A percentile compares a stretch with the other conserved stretches of the same genome.
phyloP scores from a whole-genome alignment of 169 alveolate genomes.

The Plasmodium coatneyi region DNA sequence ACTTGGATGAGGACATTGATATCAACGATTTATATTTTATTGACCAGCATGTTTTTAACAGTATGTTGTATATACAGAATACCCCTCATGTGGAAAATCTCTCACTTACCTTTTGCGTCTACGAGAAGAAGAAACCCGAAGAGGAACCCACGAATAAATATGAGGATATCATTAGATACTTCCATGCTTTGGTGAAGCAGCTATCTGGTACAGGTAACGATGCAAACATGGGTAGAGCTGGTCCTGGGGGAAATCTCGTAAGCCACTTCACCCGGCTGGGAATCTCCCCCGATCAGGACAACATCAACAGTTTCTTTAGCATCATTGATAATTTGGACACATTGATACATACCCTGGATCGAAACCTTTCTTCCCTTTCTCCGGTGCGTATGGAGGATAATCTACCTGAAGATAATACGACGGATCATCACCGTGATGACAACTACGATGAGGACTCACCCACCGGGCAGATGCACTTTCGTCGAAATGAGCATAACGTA shows the following conservation, averaged over 20 bases:
- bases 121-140: slow-evolving; percentile 60
- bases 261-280: neutral
- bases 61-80: slow-evolving; percentile 77
- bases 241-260: neutral
- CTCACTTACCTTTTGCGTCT: slow-evolving; percentile 80
- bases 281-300: neutral
- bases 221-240: neutral
- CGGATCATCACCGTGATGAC: neutral
- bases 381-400: neutral
- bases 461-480: neutral
- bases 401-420: neutral
- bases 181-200: neutral
- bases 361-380: slow-evolving; percentile 23
- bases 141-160: neutral
- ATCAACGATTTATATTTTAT: slow-evolving; percentile 86
- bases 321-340: slow-evolving; percentile 32
- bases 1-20: slow-evolving; percentile 15
- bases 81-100: slow-evolving; percentile 79
- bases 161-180: slow-evolving; percentile 27
- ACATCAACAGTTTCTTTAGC: slow-evolving; percentile 37
- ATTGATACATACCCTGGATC: neutral
- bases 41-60: slow-evolving; percentile 75
- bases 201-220: neutral
- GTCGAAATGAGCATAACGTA: neutral
- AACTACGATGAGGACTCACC: neutral